phyloP scores from a whole-genome alignment of 2,329 filamentous ascomycete genomes.

The Cytospora paraplurivora region DNA sequence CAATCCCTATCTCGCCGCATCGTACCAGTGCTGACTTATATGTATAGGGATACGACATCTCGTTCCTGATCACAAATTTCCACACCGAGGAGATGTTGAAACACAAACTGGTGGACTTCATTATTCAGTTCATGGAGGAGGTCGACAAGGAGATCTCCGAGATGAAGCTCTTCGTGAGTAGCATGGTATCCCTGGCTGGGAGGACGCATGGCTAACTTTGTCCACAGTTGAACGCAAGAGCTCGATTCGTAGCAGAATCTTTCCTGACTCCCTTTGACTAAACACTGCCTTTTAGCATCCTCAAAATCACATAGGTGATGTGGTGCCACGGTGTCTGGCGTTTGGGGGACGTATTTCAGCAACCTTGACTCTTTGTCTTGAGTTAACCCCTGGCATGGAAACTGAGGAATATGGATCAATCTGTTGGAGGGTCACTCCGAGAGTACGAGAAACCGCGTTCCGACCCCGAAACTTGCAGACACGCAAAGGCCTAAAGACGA shows the following conservation, averaged over 20 bases:
- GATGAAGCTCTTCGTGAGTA: constrained; percentile 89
- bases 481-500: not conserved
- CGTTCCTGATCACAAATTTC: constrained; percentile 97
- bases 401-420: not conserved
- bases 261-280: constrained; percentile 75
- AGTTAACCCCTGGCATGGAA: not conserved
- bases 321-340: constrained; percentile 1
- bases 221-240: constrained; percentile 84
- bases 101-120: constrained; percentile 98
- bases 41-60: constrained; percentile 90
- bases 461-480: constrained; percentile 1
- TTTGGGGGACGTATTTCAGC: not conserved
- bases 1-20: not conserved
- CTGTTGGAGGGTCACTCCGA: not conserved
- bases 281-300: not conserved
- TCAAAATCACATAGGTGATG: not conserved
- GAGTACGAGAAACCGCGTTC: not conserved
- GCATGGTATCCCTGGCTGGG: constrained; percentile 32
- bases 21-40: constrained; percentile 14
- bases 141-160: constrained; percentile 99
- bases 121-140: constrained; percentile 99
- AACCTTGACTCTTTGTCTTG: not conserved
- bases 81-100: constrained; percentile 99
- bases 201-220: constrained; percentile 30
- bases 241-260: constrained; percentile 96